Conservation (phyloP, 345 rosid genomes). For the Eucalyptus polybractea region DNA sequence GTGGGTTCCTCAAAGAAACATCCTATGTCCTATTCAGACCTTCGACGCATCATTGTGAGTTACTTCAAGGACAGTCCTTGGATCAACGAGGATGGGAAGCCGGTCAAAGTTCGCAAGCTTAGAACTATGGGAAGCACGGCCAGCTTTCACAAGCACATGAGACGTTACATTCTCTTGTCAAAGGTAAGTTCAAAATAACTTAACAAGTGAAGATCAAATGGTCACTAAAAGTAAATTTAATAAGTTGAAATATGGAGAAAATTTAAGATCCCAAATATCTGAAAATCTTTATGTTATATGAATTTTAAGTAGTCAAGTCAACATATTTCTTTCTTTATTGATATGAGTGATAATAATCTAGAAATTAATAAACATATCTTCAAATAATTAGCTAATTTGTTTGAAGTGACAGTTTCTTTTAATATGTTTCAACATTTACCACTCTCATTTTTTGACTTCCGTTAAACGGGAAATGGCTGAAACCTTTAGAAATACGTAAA, state of each 20-base stretch:
- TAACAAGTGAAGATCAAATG: neutral
- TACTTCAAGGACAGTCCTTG: constrained; percentile 21
- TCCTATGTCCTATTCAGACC: neutral
- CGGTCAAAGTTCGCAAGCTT: constrained; percentile 4
- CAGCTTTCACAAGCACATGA: constrained; percentile 10
- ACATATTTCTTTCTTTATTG: neutral
- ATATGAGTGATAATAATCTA: neutral
- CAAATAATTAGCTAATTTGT: neutral
- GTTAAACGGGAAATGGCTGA: neutral
- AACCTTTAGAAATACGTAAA: too few relatives aligned
- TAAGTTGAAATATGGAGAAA: neutral
- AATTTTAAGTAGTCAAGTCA: neutral
- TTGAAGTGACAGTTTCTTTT: neutral
- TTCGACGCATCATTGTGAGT: neutral
- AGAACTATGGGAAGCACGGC: constrained; percentile 3
- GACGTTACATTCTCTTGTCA: constrained; percentile 1
- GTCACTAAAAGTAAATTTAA: neutral
- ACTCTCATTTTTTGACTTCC: neutral
- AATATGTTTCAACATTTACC: neutral
- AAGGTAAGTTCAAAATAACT: constrained; percentile 1
- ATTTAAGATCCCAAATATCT: neutral
- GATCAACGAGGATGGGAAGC: constrained; percentile 18
- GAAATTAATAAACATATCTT: neutral
- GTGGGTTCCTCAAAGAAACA: constrained; percentile 16
- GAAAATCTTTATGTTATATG: neutral